These are phyloP conservation scores for Mycena alexandri DNA, from an alignment of 768 basidiomycete species.

Conservation along the genomic window DNA sequence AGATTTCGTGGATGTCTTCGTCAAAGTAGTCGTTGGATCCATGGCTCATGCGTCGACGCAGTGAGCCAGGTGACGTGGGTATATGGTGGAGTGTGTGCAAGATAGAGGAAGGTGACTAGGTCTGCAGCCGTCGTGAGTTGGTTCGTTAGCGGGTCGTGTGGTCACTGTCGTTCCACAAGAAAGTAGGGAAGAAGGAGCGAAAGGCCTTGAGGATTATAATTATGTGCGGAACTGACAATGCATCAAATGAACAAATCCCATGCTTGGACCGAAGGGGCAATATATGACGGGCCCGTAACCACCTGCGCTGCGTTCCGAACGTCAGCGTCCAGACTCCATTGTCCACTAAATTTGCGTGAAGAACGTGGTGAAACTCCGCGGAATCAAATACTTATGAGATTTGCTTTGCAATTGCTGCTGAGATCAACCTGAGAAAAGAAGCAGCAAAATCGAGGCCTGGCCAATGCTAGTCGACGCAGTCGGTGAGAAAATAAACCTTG, in stretches of 20 bases:
- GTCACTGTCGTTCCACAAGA: slow-evolving; percentile 14
- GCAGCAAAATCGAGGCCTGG: too few relatives aligned
- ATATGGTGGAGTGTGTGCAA: slow-evolving; percentile 7
- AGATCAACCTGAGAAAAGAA: too few relatives aligned
- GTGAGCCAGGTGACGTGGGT: slow-evolving; percentile 10
- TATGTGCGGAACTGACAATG: slow-evolving; percentile 4
- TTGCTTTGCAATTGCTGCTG: too few relatives aligned
- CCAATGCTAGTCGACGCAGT: too few relatives aligned
- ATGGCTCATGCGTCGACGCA: slow-evolving; percentile 25
- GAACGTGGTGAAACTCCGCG: too few relatives aligned
- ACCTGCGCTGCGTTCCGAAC: slow-evolving; percentile 3
- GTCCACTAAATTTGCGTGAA: too few relatives aligned
- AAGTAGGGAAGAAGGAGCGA: background rate
- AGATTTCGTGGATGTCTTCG: slow-evolving; percentile 35
- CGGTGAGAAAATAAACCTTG: too few relatives aligned
- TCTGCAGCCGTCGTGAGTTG: slow-evolving; percentile 27
- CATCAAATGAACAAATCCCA: background rate
- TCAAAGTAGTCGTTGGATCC: slow-evolving; percentile 26
- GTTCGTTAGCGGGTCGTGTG: slow-evolving; percentile 19
- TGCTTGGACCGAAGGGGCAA: slow-evolving; percentile 7
- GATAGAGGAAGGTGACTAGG: background rate
- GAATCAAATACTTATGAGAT: too few relatives aligned
- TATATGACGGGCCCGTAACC: slow-evolving; percentile 4
- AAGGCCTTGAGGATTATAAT: background rate
- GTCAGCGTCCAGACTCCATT: too few relatives aligned